Evolutionary conservation across 2,329 filamentous ascomycete species (phyloP).

Genomic region (Fusarium penzigii): DNA sequence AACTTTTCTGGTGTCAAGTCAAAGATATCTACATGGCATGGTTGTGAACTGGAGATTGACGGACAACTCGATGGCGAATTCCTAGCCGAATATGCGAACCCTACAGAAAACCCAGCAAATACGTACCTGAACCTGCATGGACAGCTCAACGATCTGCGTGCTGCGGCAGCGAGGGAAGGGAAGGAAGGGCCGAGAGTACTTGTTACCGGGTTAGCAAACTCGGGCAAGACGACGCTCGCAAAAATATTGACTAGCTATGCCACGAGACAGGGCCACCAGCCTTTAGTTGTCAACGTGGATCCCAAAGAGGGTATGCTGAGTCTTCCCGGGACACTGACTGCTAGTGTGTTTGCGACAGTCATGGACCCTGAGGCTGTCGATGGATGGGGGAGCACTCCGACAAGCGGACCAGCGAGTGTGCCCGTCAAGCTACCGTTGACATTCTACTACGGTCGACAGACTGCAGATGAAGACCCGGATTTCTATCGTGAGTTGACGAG

Average conservation of each 20-base stretch:
- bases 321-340: constrained; percentile 79
- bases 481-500: constrained; percentile 75
- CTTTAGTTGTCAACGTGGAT: constrained; percentile 82
- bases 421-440: constrained; percentile 91
- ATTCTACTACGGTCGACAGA: constrained; percentile 80
- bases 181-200: constrained; percentile 76
- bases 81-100: constrained; percentile 62
- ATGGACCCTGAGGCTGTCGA: constrained; percentile 79
- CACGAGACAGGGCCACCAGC: constrained; percentile 70
- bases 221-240: constrained; percentile 81
- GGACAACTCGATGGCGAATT: constrained; percentile 57
- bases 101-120: constrained; percentile 80
- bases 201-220: constrained; percentile 74
- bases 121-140: constrained; percentile 86
- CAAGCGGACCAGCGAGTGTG: constrained; percentile 82
- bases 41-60: constrained; percentile 80
- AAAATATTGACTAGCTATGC: constrained; percentile 81
- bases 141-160: constrained; percentile 73
- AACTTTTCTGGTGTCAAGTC: constrained; percentile 80
- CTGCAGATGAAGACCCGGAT: constrained; percentile 69
- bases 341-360: constrained; percentile 82
- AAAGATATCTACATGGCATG: constrained; percentile 89
- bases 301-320: constrained; percentile 77
- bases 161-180: constrained; percentile 52
- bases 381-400: constrained; percentile 87